Percentiles rank a stretch among this genome's conserved stretches.
These are phyloP conservation scores for Rhododendron ovatum DNA, from an alignment of 148 eudicot genomes.

Conservation along the genomic window DNA sequence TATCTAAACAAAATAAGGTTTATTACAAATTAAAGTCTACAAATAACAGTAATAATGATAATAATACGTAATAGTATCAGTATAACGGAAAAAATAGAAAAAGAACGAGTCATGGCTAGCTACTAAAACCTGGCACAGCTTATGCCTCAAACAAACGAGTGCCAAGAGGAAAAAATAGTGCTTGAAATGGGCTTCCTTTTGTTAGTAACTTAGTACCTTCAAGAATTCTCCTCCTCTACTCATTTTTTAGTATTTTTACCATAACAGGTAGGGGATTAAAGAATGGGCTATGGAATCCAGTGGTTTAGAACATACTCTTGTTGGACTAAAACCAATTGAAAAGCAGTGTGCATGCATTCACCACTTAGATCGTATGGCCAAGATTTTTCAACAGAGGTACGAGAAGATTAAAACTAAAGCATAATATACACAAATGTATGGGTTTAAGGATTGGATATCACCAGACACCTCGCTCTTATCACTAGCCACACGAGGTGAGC, in stretches of 20 bases:
- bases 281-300: not conserved
- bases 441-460: conserved; percentile 61
- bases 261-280: not conserved
- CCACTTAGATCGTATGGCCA: not conserved
- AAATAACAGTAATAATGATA: too few relatives aligned
- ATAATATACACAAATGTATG: not conserved
- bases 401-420: not conserved
- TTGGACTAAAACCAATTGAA: conserved; percentile 4
- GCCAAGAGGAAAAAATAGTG: not conserved
- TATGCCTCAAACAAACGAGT: not conserved
- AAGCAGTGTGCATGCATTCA: not conserved
- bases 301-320: not conserved
- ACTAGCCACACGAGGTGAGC: conserved; percentile 53
- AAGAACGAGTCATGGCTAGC: not conserved
- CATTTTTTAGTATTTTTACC: not conserved
- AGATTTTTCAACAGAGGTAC: not conserved
- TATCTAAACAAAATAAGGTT: not conserved
- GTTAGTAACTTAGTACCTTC: not conserved
- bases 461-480: conserved; percentile 88
- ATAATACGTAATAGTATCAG: not conserved
- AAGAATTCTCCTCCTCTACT: not conserved
- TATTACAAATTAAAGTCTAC: too few relatives aligned
- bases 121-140: not conserved
- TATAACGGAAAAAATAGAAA: not conserved
- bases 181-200: not conserved